A percentile compares a stretch with the other conserved stretches of the same genome.
These are phyloP conservation scores for Pigoraptor vietnamica DNA, from an alignment of 78 protist species.

Conservation along the genomic window DNA sequence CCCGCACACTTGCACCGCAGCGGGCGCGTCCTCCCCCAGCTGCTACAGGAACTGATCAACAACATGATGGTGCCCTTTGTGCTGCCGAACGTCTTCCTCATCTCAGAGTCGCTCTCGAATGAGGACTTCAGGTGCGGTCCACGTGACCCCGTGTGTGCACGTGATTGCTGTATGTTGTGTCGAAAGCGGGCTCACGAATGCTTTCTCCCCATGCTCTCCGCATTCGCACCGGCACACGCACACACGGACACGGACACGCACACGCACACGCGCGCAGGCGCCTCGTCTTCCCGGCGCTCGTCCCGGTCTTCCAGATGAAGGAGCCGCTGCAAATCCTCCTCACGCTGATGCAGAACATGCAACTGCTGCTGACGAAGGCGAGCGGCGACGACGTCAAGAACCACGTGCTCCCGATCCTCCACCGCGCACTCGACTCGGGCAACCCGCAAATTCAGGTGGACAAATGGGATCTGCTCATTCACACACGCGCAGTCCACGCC, in stretches of 20 bases:
- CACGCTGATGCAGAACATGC: neutral
- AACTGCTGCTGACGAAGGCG: neutral
- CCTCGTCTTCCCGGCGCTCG: neutral
- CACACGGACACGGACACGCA: neutral
- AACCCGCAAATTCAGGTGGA: neutral
- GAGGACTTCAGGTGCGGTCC: neutral
- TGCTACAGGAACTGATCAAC: neutral
- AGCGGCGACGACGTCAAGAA: neutral
- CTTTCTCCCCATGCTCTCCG: neutral
- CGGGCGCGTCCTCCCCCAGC: neutral
- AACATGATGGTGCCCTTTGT: neutral
- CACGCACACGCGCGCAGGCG: neutral
- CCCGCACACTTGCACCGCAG: no score
- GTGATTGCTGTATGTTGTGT: neutral
- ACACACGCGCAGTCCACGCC: no score
- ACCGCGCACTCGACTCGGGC: neutral
- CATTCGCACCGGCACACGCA: neutral
- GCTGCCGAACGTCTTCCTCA: neutral
- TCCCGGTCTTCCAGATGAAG: neutral
- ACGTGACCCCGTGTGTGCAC: neutral
- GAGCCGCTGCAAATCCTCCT: neutral
- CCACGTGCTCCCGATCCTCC: neutral
- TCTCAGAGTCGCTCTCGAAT: neutral
- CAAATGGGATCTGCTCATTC: no score
- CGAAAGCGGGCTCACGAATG: neutral